These are phyloP conservation scores for Scheffersomyces spartinae DNA, from an alignment of 805 yeast genomes.

Conservation along the genomic window DNA sequence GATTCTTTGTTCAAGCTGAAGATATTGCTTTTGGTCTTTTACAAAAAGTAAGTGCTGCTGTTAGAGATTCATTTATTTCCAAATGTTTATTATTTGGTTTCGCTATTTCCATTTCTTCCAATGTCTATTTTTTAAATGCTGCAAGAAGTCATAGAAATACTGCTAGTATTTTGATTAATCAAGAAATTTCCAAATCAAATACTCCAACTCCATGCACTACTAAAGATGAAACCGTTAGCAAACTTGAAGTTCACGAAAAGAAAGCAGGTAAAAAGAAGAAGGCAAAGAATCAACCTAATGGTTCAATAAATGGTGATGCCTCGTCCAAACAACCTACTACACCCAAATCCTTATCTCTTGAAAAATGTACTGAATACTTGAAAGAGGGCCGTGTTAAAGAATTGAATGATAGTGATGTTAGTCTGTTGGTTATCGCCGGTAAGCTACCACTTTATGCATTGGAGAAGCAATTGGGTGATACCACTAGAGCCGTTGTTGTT, in stretches of 20 bases:
- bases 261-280: too few species aligned
- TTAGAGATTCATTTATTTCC: constrained; percentile 70
- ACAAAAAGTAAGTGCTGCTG: constrained; percentile 50
- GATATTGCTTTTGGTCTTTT: constrained; percentile 42
- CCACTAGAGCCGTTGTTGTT: constrained; percentile 83
- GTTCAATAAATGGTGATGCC: background rate
- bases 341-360: constrained; percentile 35
- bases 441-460: constrained; percentile 87
- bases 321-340: constrained; percentile 12
- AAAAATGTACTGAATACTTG: constrained; percentile 49
- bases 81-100: constrained; percentile 66
- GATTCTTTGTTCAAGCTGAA: constrained; percentile 46
- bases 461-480: constrained; percentile 84
- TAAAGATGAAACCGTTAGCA: too few species aligned
- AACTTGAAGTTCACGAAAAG: too few species aligned
- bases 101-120: constrained; percentile 65
- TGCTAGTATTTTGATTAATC: constrained; percentile 25
- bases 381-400: constrained; percentile 62
- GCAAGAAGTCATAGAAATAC: constrained; percentile 55
- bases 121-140: constrained; percentile 76
- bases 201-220: constrained; percentile 15
- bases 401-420: constrained; percentile 64
- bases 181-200: constrained; percentile 23
- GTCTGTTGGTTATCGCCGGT: constrained; percentile 57
- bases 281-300: too few species aligned